Percentiles rank a stretch among this genome's conserved stretches.
Evolutionary conservation across 225 moss, liverwort and hornwort species (phyloP).

Genomic region (Pleurozium schreberi): DNA sequence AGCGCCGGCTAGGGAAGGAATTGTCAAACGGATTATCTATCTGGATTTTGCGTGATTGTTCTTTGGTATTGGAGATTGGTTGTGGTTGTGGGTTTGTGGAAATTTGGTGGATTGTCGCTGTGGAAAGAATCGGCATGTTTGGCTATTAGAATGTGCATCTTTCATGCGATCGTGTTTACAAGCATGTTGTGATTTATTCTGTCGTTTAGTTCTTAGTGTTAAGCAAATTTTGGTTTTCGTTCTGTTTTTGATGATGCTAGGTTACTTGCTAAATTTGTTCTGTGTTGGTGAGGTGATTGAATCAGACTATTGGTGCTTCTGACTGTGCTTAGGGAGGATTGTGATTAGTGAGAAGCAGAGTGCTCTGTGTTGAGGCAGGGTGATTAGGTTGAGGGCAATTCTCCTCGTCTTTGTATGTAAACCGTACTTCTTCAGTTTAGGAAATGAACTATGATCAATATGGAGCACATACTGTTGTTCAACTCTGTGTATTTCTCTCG

Average conservation of each 20-base stretch:
- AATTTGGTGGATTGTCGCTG: neutral
- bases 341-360: neutral
- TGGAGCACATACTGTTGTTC: neutral
- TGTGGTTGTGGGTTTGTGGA: neutral
- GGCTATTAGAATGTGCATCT: neutral
- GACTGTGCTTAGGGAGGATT: neutral
- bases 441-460: neutral
- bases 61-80: neutral
- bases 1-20: neutral
- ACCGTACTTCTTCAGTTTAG: neutral
- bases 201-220: neutral
- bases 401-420: neutral
- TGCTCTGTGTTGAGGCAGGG: neutral
- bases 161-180: neutral
- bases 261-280: neutral
- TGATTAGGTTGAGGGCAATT: neutral
- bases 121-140: neutral
- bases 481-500: neutral
- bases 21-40: no score
- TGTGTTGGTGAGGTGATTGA: neutral
- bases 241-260: neutral
- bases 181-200: neutral
- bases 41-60: neutral
- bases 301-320: neutral
- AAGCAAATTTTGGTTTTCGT: neutral